Base-by-base conservation (phyloP, 371 early-diverging fungal species). In the Mucor plumbeus region DNA sequence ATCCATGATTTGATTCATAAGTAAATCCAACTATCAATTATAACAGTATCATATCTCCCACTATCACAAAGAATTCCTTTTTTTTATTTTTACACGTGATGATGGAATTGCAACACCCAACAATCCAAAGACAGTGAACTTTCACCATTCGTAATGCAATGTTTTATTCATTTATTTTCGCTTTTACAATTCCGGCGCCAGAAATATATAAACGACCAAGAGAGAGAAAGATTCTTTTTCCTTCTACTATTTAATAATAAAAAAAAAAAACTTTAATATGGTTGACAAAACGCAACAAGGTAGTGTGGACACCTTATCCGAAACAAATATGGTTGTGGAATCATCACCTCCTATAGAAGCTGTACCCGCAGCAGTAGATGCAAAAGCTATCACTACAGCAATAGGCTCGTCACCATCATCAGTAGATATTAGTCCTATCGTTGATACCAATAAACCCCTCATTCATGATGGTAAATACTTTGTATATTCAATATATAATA, bases 121-220 rank as follows among this genome's bases (percentile, higher is more conserved):
- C 5, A 38, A 38, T 10, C 38, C 38, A 38, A 38, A 26, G 26
- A 26, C 26, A 26, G 26, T 26, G 26, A 26, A 3, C 38, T 38
- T 38, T 38, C 5, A 38, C 5, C 44, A 44, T 44, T 44, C 44
- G 44, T 44, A 44, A 44, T 44, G 44, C 44, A 44, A 44, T 44
- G 7, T 44, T 43, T 44, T 15, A 44, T 44, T 44, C 17, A 17
- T 13, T 13, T 13, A 8, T 17, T 17, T 44, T 44, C 17, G 44
- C 44, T 44, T 17, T 41, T 44, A 17, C 44, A 44, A 44, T 44
- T 44, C 44, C 44, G 44, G 44, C 44, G 44, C 44, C n/a, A 44
- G 44, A 17, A 44, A 44, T 44, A 26, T 26, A 26, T 26, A 26
- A 17, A n/a, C 15, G 17, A 15, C 44, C 44, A 44, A 44, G 7